Base-by-base conservation (phyloP, 2,329 filamentous ascomycete genomes). In the Aspergillus fumigatus region DNA sequence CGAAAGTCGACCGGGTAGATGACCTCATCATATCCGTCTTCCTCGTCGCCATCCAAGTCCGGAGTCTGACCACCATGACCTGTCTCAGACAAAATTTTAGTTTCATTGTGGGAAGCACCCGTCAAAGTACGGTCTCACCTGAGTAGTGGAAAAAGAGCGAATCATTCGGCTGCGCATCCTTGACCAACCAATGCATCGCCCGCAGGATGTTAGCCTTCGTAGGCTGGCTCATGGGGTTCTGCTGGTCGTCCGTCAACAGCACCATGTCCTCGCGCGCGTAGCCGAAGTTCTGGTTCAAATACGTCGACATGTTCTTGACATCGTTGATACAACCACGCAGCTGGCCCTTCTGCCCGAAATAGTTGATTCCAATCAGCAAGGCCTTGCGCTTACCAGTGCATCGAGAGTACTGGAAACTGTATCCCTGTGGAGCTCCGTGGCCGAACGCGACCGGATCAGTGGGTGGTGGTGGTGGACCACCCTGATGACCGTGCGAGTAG, bases 191-290 rank as follows among this genome's bases (percentile, higher is more conserved):
- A 72, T 97, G 92, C 93, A 97, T 97, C 29, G 93, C 93, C 53
- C 93, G 85, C 40, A 97, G 75, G 55, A 97, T 96, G 70, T 97
- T 97, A 64, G 90, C 89, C 75, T 97, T 97, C 4, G 92, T 96
- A 8, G 93, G 93, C 77, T 96, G 91, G 75, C 91, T 96, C 89
- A 97, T 96, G 26, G 91, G 90, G 67, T 96, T 96, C 73, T 96
- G 91, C 77, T 97, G 92, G 72, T 97, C 93, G 70, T 97, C 93
- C 41, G 93, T 97, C 71, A 97, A 82, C 60, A 94, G 87, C 21
- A 97, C 93, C 93, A 97, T 97, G 70, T 97, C 92, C 75, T 97
- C 93, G 57, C 92, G 82, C 76, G 91, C 92, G 74, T 97, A 97
- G 29, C 89, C 89, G 73, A 95, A 97, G 69, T 91, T 87, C 73